Evolutionary conservation across 768 basidiomycete species (phyloP), one percentile per base, ranked within the genome.

Genomic region (Tylopilus balloui): DNA sequence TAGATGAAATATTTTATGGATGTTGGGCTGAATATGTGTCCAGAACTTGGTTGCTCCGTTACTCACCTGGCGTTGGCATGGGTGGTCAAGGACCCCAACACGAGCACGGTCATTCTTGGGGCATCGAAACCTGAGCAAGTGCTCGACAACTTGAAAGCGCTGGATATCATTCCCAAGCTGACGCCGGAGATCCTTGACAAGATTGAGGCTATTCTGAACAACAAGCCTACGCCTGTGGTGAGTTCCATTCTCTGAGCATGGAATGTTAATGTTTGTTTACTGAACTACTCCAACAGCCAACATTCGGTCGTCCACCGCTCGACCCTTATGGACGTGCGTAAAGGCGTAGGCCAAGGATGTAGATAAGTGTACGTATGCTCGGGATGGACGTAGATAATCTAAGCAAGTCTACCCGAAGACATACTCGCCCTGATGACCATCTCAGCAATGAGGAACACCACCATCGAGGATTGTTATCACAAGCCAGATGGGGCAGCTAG

Each of bases 1-100:
- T 39, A 6, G 10, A 11, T 7, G 8, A 23, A 19, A 28, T 39
- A 9, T 31, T n/a, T 24, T 6, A 13, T 17, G 11, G 15, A 6
- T 15, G 15, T 7, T 0, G 4, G 5, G 23, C 44, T 58, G 38
- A 48, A 40, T 51, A 19, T 45, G 48, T 51, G 46, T 49, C 7
- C 23, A 69, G 69, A 74, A 54, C 66, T 83, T n/a, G 76, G 68
- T 13, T 72, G 69, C 45, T 74, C 67, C 17, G 69, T 75, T 52
- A 68, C 75, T n/a, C 71, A 73, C 34, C 68, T 83, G 41, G 74
- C 82, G 1, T 69, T 83, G 48, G 81, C 82, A 19, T 83, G 80
- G 81, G 65, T 74, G 7, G 69, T 74, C 9, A 67, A 61, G 52
- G 75, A 80, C 60, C 71, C 73, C n/a, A 75, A 75, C 61, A 75